A percentile compares a stretch with the other conserved stretches of the same genome.
These are phyloP conservation scores for Ganoderma meredithae DNA, from an alignment of 1,284 basidiomycete species.

Conservation along the genomic window DNA sequence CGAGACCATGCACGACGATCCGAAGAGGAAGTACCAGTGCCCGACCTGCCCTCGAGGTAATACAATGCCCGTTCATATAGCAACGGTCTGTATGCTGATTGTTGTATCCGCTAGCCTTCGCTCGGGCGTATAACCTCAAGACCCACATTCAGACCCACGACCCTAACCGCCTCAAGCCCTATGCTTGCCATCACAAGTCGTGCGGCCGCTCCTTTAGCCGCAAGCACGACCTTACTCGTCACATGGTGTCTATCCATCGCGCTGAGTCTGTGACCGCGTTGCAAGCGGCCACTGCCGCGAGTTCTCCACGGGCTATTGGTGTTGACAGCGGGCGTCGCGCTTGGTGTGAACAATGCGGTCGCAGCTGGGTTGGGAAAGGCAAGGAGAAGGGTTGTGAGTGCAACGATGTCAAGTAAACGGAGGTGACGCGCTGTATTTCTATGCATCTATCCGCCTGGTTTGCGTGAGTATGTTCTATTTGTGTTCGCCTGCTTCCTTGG, in stretches of 20 bases:
- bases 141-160: slow-evolving; percentile 92
- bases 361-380: slow-evolving; percentile 69
- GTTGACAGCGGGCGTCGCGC: slow-evolving; percentile 64
- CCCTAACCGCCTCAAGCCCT: slow-evolving; percentile 85
- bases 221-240: slow-evolving; percentile 89
- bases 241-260: slow-evolving; percentile 86
- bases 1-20: slow-evolving; percentile 60
- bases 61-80: slow-evolving; percentile 27
- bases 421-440: slow-evolving; percentile 4
- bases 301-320: slow-evolving; percentile 53
- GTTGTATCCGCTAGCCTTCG: slow-evolving; percentile 65
- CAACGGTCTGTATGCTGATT: slow-evolving; percentile 25
- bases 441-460: slow-evolving; percentile 31
- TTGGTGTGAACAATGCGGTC: slow-evolving; percentile 82
- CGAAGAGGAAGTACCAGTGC: slow-evolving; percentile 81
- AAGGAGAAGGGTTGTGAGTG: slow-evolving; percentile 66
- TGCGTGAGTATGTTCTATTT: slow-evolving; percentile 38
- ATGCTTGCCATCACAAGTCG: slow-evolving; percentile 79
- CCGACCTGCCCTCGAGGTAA: slow-evolving; percentile 73
- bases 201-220: slow-evolving; percentile 89
- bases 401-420: slow-evolving; percentile 67
- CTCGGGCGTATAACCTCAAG: slow-evolving; percentile 90
- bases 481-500: not conserved
- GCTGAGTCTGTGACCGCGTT: slow-evolving; percentile 58
- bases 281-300: slow-evolving; percentile 30